These are phyloP conservation scores for Liquidambar formosana DNA, from an alignment of 164 flowering plant genomes.

Conservation along the genomic window DNA sequence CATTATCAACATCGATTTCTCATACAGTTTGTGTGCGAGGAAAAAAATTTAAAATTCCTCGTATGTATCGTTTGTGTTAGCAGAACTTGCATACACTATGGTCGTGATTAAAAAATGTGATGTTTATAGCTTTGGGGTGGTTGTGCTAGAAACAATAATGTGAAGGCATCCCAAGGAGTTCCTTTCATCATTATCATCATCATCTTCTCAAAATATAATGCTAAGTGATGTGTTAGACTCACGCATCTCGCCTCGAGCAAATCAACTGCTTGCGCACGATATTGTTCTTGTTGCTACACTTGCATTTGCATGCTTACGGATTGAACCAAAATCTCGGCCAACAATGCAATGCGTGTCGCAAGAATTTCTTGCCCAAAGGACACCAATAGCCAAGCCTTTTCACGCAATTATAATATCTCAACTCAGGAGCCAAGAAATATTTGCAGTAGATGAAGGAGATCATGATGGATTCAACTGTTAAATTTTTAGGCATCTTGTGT, in stretches of 20 bases:
- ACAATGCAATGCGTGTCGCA: slow-evolving; percentile 23
- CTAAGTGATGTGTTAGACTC: slow-evolving; percentile 9
- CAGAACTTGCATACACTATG: slow-evolving; percentile 24
- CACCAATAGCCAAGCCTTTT: background rate
- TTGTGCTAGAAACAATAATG: slow-evolving; percentile 17
- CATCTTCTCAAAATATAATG: background rate
- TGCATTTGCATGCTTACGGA: slow-evolving; percentile 14
- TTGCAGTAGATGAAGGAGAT: background rate
- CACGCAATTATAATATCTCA: background rate
- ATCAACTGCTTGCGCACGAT: background rate
- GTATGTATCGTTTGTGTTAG: too few relatives aligned
- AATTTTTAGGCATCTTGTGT: too few relatives aligned
- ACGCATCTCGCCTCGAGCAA: slow-evolving; percentile 16
- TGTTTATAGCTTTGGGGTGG: slow-evolving; percentile 20
- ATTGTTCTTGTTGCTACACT: slow-evolving; percentile 7
- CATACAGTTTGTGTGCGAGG: too few relatives aligned
- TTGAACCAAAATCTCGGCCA: slow-evolving; percentile 21
- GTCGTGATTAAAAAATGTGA: slow-evolving; percentile 13
- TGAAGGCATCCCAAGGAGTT: slow-evolving; percentile 26
- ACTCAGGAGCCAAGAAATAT: background rate
- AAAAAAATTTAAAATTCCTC: too few relatives aligned
- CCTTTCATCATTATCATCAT: slow-evolving; percentile 1
- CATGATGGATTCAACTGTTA: too few relatives aligned
- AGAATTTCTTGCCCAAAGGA: background rate
- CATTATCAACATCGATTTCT: too few relatives aligned